These are phyloP conservation scores for Glycyrrhiza uralensis DNA, from an alignment of 306 rosid species.

Conservation along the genomic window DNA sequence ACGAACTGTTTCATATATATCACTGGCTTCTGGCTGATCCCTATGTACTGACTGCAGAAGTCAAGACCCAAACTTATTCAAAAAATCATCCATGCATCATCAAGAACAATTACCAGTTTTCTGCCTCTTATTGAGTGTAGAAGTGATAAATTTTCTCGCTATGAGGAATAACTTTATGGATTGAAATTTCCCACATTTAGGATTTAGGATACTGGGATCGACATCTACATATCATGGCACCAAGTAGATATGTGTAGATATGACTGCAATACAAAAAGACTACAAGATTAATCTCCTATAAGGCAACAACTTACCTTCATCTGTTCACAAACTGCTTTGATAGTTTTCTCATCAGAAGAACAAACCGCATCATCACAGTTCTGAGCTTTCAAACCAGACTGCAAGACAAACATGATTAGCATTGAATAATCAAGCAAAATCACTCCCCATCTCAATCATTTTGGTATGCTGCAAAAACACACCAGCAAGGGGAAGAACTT, in stretches of 20 bases:
- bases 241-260: background rate
- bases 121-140: background rate
- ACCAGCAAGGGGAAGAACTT: constrained; percentile 14
- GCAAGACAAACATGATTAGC: constrained; percentile 16
- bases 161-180: background rate
- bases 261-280: constrained; percentile 4
- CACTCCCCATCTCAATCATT: background rate
- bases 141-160: constrained; percentile 4
- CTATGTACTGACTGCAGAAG: constrained; percentile 50
- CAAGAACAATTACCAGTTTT: background rate
- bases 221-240: background rate
- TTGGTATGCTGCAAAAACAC: constrained; percentile 14
- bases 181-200: background rate
- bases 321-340: constrained; percentile 64
- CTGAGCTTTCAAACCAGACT: constrained; percentile 40
- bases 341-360: constrained; percentile 64
- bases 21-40: constrained; percentile 40
- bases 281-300: background rate
- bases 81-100: background rate
- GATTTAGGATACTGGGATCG: background rate
- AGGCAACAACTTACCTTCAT: constrained; percentile 44
- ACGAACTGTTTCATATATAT: constrained; percentile 80
- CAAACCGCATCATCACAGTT: constrained; percentile 50
- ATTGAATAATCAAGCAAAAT: constrained; percentile 20
- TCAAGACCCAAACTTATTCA: background rate